Base-by-base conservation (phyloP, 2,329 filamentous ascomycete species). In the Pyricularia sp. region DNA sequence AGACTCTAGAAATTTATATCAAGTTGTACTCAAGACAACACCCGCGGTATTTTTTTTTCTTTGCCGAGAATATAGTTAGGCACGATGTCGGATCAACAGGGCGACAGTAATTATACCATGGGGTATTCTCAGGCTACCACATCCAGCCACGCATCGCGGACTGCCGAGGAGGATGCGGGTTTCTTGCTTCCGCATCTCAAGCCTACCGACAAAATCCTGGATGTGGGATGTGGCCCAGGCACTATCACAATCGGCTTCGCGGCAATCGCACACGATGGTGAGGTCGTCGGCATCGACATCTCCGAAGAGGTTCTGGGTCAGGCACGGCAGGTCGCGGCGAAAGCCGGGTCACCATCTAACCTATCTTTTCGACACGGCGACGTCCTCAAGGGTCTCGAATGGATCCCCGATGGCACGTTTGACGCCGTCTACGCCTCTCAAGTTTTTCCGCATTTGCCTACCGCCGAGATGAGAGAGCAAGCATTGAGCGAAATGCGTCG, bases 151-250 rank as follows among this genome's bases (percentile, higher is more conserved):
- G 71, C 70, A n/a, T 71, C 73, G 68, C 76, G 79, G 22, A 81
- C 78, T 1, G 78, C 74, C 19, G 73, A 78, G 33, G 75, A 76
- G 40, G 77, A 76, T 66, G 79, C 79, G 4, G 70, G 71, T 19
- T 76, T 79, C 68, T 70, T 81, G 2, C 64, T 81, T 1, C 76
- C 77, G 0, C 71, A 75, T 62, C 72, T 82, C 40, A 72, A 74
- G 60, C 70, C 73, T 0, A 68, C 70, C 22, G 73, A 76, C 71
- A 69, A 66, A n/a, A 74, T 81, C 64, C 75, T 81, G 63, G 79
- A 81, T 67, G 72, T 81, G 33, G 79, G 79, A 64, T 79, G 78
- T 70, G 79, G 79, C 0, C 78, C 79, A 1, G 80, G 79, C 2
- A 80, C 77, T 33, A 81, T 82, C 69, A 78, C 79, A 3, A 71